Conservation (phyloP, 176 grass and related monocot species). For the Aegilops tauschii region DNA sequence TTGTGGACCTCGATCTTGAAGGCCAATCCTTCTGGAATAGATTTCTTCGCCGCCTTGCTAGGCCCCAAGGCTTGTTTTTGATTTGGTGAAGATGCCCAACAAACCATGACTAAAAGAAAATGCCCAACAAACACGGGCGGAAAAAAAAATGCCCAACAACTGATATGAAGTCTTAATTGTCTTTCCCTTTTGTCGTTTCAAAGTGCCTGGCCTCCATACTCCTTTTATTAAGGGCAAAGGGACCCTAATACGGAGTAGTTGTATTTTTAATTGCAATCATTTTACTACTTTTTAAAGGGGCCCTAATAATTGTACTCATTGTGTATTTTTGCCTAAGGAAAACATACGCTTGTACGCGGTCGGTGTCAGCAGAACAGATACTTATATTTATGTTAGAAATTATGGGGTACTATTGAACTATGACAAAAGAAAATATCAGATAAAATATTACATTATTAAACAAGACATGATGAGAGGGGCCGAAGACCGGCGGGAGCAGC, state of each 20-base stretch:
- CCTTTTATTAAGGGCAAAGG: neutral
- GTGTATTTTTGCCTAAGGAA: neutral
- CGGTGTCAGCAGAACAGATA: neutral
- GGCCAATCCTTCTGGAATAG: neutral
- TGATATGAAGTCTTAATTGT: neutral
- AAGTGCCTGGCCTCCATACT: neutral
- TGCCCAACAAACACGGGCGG: neutral
- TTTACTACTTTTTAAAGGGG: neutral
- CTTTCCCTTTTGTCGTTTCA: neutral
- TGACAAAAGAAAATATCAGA: no score
- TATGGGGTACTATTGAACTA: neutral
- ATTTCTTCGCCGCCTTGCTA: neutral
- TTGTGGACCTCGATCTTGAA: neutral
- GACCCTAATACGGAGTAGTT: neutral
- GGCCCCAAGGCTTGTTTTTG: neutral
- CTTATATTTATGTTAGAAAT: neutral
- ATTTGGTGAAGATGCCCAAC: neutral
- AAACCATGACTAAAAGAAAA: neutral
- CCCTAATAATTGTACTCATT: neutral
- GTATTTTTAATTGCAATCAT: neutral
- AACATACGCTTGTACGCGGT: neutral
- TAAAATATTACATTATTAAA: no score
- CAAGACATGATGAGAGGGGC: no score
- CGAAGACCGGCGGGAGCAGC: no score
- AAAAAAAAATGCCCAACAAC: neutral